Conservation (phyloP, 805 yeast genomes). For the Pichia eremophila region DNA sequence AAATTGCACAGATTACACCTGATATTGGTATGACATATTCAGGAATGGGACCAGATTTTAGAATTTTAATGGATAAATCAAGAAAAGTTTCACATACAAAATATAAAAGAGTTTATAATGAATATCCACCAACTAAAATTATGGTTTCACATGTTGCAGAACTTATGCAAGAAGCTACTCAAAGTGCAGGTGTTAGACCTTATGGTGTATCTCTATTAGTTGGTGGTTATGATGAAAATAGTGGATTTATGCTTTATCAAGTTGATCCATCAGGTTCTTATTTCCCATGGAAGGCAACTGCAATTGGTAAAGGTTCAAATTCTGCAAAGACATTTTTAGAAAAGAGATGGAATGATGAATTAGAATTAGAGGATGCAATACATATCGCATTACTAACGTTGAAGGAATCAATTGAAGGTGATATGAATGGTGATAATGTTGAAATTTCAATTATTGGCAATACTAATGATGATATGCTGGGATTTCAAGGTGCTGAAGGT, state of each 20-base stretch:
- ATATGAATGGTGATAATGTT: slow-evolving; percentile 91
- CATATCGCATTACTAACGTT: slow-evolving; percentile 90
- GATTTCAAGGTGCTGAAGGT: slow-evolving; percentile 71
- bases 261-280: slow-evolving; percentile 97
- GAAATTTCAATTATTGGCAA: slow-evolving; percentile 84
- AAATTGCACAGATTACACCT: slow-evolving; percentile 80
- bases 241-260: slow-evolving; percentile 76
- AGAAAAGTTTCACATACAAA: slow-evolving; percentile 88
- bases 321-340: slow-evolving; percentile 97
- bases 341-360: slow-evolving; percentile 95
- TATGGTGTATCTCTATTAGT: slow-evolving; percentile 90
- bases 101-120: slow-evolving; percentile 89
- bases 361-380: slow-evolving; percentile 95
- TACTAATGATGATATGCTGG: slow-evolving; percentile 71
- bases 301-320: slow-evolving; percentile 91
- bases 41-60: slow-evolving; percentile 98
- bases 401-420: slow-evolving; percentile 96
- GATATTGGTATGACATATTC: slow-evolving; percentile 94
- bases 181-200: slow-evolving; percentile 98
- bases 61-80: slow-evolving; percentile 89
- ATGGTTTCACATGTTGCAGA: slow-evolving; percentile 92
- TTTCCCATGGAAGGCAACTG: slow-evolving; percentile 99
- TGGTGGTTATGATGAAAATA: slow-evolving; percentile 80
- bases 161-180: slow-evolving; percentile 93
- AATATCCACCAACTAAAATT: slow-evolving; percentile 93